Percentiles rank a stretch among this genome's conserved stretches.
Evolutionary conservation across 2,329 filamentous ascomycete genomes (phyloP).

Genomic region (Emydomyces testavorans): DNA sequence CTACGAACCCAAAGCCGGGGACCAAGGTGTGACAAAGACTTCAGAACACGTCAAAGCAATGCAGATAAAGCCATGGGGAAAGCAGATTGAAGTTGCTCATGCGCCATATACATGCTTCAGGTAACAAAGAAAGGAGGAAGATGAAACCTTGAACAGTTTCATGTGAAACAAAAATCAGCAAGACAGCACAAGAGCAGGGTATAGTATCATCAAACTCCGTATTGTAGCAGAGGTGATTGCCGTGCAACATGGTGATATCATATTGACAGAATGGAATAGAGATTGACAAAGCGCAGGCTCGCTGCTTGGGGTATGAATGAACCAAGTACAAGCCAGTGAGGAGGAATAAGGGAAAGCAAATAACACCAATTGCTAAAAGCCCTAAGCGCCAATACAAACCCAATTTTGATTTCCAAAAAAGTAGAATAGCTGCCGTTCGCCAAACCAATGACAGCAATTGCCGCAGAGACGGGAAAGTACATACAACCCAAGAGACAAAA

Average conservation of each 20-base stretch:
- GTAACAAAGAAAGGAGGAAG: slow-evolving; percentile 1
- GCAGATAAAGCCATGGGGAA: background rate
- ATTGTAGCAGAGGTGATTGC: background rate
- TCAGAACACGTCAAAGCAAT: background rate
- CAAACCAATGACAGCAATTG: background rate
- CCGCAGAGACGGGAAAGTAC: background rate
- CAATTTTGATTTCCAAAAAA: background rate
- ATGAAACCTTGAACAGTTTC: background rate
- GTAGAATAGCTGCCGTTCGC: background rate
- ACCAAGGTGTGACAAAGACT: background rate
- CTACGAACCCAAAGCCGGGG: background rate
- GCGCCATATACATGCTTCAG: slow-evolving; percentile 9
- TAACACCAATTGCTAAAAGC: background rate
- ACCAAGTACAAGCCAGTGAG: background rate
- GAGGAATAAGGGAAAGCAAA: background rate
- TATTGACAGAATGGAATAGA: background rate
- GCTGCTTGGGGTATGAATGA: slow-evolving; percentile 6
- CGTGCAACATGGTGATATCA: background rate
- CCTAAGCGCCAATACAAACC: background rate
- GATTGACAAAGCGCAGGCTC: slow-evolving; percentile 1
- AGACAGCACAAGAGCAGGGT: background rate
- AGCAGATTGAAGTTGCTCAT: background rate
- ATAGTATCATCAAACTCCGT: background rate
- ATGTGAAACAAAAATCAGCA: background rate
- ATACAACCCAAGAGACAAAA: background rate